Conservation (phyloP, 441 rosid species). For the Populus hybrid region DNA sequence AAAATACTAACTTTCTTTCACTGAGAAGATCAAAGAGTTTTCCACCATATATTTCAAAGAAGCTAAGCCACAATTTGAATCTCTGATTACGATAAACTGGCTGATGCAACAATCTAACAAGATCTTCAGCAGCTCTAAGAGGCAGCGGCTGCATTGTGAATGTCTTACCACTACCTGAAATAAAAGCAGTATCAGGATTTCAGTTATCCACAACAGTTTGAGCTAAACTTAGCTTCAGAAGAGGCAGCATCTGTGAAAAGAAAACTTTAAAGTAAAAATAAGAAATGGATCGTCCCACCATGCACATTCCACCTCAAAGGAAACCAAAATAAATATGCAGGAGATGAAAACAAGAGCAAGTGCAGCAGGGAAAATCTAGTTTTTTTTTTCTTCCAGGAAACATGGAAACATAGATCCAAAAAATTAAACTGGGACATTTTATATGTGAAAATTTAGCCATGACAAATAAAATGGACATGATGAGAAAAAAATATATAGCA, state of each 20-base stretch:
- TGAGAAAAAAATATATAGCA: not conserved
- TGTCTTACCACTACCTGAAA: conserved; percentile 98
- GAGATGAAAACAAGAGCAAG: not conserved
- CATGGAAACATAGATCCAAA: not conserved
- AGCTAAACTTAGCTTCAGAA: conserved; percentile 3
- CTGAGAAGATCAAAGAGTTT: conserved; percentile 91
- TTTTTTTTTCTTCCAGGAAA: too few relatives aligned
- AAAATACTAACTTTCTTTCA: conserved; percentile 77
- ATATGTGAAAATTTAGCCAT: not conserved
- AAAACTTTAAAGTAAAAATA: not conserved
- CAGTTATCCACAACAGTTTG: not conserved
- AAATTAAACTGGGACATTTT: not conserved
- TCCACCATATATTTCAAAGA: conserved; percentile 98
- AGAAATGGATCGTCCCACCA: not conserved
- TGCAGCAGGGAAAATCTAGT: not conserved
- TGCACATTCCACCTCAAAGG: not conserved
- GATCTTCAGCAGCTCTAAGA: conserved; percentile 82
- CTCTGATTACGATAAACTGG: conserved; percentile 81
- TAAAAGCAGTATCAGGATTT: conserved; percentile 19
- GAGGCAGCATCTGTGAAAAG: not conserved
- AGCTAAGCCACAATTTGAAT: conserved; percentile 96
- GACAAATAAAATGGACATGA: not conserved
- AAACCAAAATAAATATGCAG: not conserved
- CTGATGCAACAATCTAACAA: conserved; percentile 83
- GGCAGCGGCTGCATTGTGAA: conserved; percentile 99